Base-by-base conservation (phyloP, 371 early-diverging fungal genomes). In the Circinella minor region DNA sequence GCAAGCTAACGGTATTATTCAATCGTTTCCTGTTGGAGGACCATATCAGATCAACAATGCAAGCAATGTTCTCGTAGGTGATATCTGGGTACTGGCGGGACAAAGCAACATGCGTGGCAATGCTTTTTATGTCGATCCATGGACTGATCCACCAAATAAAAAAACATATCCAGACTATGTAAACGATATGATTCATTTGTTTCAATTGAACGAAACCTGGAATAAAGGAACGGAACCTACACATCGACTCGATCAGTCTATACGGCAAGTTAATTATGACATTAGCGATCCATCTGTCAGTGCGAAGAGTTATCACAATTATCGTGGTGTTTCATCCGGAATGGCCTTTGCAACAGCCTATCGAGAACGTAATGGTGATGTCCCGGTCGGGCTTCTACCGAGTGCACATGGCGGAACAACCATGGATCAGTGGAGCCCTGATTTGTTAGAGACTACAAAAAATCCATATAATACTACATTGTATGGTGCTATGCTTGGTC, bases 31-130 rank as follows among this genome's bases (percentile, higher is more conserved):
- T 6, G 69, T 68, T 3, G 83, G 83, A 4, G 83, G 83, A 3
- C 84, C 84, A 5, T 81, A 80, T 59, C 66, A 36, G 0, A 55
- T 83, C 2, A 70, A 65, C 17, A 55, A 71, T 4, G 74, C 71
- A 0, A 20, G 48, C 7, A 51, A 78, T 34, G 74, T 83, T 10
- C 69, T 70, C 34, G 84, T 83, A 2, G 84, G 84, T 15, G 84
- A 83, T 61, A 47, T 83, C 34, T 83, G 81, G 81, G 67, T 81
- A n/a, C 74, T 83, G 77, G 76, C 76, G 1, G 84, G 84, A 0
- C 84, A 83, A 55, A 83, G 84, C 48, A 83, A 83, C 62, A 83
- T 83, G 84, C 74, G 84, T 36, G 84, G 84, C 1, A 72, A 78
- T 67, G 84, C 78, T 0, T 80, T 69, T 34, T 65, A 73, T 2